Conservation (phyloP, 1,284 basidiomycete genomes). For the Pyrrhoderma noxium region DNA sequence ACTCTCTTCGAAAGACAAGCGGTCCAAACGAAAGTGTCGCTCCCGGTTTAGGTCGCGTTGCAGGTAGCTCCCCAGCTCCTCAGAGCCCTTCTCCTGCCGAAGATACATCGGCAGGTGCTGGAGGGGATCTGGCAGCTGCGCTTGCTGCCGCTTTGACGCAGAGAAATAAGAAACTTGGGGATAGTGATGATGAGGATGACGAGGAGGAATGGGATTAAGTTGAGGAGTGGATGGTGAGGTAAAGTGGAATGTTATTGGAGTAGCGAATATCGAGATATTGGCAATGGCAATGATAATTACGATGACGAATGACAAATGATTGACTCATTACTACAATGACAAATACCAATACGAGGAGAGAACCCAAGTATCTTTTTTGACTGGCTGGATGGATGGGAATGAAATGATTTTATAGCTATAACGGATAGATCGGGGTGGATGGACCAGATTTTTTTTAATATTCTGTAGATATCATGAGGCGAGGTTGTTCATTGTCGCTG, state of each 20-base stretch:
- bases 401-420: too few species aligned
- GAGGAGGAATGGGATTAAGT: conserved; percentile 80
- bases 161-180: conserved; percentile 86
- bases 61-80: conserved; percentile 20
- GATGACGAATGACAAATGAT: too few species aligned
- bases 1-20: conserved; percentile 67
- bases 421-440: too few species aligned
- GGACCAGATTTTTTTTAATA: too few species aligned
- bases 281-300: too few species aligned
- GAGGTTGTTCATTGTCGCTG: too few species aligned
- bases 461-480: too few species aligned
- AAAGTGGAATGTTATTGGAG: background rate
- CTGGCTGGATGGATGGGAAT: too few species aligned
- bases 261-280: too few species aligned
- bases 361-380: too few species aligned
- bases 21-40: conserved; percentile 29
- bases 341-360: too few species aligned
- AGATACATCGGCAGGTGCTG: conserved; percentile 34
- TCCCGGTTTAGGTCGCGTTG: conserved; percentile 7
- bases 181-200: conserved; percentile 87
- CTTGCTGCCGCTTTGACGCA: conserved; percentile 62
- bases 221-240: background rate
- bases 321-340: too few species aligned
- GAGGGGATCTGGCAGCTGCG: conserved; percentile 55
- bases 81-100: conserved; percentile 34